Evolutionary conservation across 1,284 basidiomycete species (phyloP).

Genomic region (Trichosporon coremiiforme): DNA sequence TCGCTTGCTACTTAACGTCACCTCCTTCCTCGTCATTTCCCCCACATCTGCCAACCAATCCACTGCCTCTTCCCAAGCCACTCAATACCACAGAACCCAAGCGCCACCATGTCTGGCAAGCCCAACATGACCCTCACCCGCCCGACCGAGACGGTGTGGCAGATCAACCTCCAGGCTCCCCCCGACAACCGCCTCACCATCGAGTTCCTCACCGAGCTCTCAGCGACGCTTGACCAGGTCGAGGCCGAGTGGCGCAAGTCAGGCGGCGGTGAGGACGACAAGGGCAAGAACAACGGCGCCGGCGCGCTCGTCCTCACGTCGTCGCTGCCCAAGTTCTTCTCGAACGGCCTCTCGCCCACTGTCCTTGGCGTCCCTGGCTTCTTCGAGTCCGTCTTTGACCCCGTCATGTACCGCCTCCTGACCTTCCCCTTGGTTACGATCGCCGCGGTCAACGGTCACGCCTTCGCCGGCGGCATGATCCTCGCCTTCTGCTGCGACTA

Average conservation of each 20-base stretch:
- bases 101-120: slow-evolving; percentile 15
- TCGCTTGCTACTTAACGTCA: neutral
- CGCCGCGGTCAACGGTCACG: slow-evolving; percentile 86
- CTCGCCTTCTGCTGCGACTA: slow-evolving; percentile 83
- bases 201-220: slow-evolving; percentile 56
- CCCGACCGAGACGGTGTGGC: slow-evolving; percentile 44
- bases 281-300: slow-evolving; percentile 53
- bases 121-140: slow-evolving; percentile 38
- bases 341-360: slow-evolving; percentile 75
- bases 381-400: slow-evolving; percentile 62
- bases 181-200: slow-evolving; percentile 56
- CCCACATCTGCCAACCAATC: neutral
- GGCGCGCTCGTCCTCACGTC: slow-evolving; percentile 76
- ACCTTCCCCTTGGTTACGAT: slow-evolving; percentile 64
- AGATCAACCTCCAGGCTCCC: slow-evolving; percentile 48
- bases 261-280: slow-evolving; percentile 48
- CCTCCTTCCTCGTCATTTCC: neutral
- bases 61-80: neutral
- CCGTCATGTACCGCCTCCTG: slow-evolving; percentile 50
- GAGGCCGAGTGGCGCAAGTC: slow-evolving; percentile 74
- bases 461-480: slow-evolving; percentile 83
- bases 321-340: slow-evolving; percentile 82
- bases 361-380: slow-evolving; percentile 67
- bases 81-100: neutral
- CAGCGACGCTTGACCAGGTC: slow-evolving; percentile 68